A percentile compares a stretch with the other conserved stretches of the same genome.
Conservation (phyloP, 2,329 filamentous ascomycete species). For the Aspergillus cejpii region DNA sequence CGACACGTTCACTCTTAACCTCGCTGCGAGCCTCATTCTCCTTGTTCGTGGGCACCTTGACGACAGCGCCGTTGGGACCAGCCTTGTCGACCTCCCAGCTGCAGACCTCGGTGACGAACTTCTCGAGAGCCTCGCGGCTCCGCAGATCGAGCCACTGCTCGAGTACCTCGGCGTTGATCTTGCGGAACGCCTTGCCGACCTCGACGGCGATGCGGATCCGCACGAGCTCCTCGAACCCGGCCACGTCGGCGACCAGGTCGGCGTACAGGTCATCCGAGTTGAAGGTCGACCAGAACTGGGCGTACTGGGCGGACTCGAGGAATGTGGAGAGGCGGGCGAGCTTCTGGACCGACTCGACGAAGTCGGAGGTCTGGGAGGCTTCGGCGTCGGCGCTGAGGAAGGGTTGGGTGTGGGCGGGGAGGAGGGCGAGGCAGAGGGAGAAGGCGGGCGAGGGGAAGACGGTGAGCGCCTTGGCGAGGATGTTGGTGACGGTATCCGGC, state of each 20-base stretch:
- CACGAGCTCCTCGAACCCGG: conserved; percentile 91
- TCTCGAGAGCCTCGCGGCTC: conserved; percentile 59
- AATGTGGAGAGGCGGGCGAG: conserved; percentile 76
- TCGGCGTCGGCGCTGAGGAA: conserved; percentile 45
- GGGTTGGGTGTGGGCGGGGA: conserved; percentile 72
- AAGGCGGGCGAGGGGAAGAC: conserved; percentile 97
- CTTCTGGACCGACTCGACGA: conserved; percentile 86
- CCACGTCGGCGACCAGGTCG: conserved; percentile 87
- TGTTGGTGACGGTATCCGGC: conserved; percentile 96
- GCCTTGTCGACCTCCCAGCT: conserved; percentile 71
- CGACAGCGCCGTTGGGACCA: conserved; percentile 34
- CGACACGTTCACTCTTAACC: conserved; percentile 91
- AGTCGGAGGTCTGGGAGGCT: conserved; percentile 38
- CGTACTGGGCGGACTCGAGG: conserved; percentile 85
- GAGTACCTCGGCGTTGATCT: conserved; percentile 61
- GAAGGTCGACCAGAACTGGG: conserved; percentile 84
- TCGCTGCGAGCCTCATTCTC: conserved; percentile 97
- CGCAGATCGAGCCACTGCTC: conserved; percentile 68
- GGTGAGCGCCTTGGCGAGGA: conserved; percentile 95
- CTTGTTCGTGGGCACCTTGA: conserved; percentile 82
- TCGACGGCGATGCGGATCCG: conserved; percentile 83
- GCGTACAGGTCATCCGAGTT: conserved; percentile 94
- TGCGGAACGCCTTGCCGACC: conserved; percentile 71
- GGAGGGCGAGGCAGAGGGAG: conserved; percentile 85
- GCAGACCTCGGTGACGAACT: conserved; percentile 78